Evolutionary conservation across 106 monocot genomes (phyloP), one percentile per base, ranked within the genome.

Genomic region (Phalaenopsis aphrodite): DNA sequence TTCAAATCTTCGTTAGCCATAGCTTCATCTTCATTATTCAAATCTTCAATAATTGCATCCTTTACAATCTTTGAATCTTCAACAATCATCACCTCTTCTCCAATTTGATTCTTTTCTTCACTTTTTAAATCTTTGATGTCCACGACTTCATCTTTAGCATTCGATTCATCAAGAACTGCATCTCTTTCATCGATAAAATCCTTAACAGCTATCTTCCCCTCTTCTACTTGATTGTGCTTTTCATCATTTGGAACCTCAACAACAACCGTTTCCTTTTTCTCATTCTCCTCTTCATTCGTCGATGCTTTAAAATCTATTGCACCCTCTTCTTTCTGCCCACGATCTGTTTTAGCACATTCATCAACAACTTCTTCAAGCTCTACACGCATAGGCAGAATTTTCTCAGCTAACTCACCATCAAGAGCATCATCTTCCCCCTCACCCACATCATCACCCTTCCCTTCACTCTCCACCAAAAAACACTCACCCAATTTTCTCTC

Each of bases 41-140:
- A 69, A 69, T 11, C 30, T 39, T 69, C 39, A 69, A 69, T 69
- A 37, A 39, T 5, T 37, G 4, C 15, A 38, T 39, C 39, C 74
- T 73, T 16, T 73, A 42, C 73, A 42, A 2, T 17, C 3, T 42
- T 42, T 73, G 73, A 73, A 73, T 73, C 42, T 73, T 73, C 73
- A 73, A 41, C 42, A 3, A 42, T 36, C 42, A 42, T 10, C 42
- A 73, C 42, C 2, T 18, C 41, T 5, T 42, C 73, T 73, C 14
- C 73, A 14, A 73, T 5, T 73, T 73, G 73, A 73, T 42, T 15
- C 73, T 42, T 15, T 19, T 42, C 42, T 73, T 73, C 42, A 42
- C 17, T 42, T 36, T 73, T 73, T 5, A 42, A 42, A 73, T 4
- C 37, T 36, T 37, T 12, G 5, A 68, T 10, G 18, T 73, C 15